These are phyloP conservation scores for Trematosphaeria pertusa DNA, from an alignment of 2,329 filamentous ascomycete genomes.

Conservation along the genomic window DNA sequence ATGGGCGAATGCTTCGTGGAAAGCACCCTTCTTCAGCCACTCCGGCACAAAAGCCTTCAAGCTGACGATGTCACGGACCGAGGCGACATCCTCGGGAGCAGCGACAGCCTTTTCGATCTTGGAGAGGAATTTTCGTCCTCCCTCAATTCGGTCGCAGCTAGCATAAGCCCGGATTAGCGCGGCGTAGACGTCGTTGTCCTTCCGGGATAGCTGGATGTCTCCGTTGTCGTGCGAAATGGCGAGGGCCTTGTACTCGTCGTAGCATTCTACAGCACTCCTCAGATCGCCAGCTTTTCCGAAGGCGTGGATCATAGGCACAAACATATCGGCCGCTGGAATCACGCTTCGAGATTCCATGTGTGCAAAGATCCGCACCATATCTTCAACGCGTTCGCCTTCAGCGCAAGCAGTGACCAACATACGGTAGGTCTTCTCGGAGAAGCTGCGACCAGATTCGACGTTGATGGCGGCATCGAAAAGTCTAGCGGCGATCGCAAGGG, in stretches of 20 bases:
- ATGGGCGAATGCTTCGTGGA: constrained; percentile 76
- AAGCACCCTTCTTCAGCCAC: constrained; percentile 72
- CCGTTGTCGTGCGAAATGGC: constrained; percentile 86
- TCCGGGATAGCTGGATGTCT: constrained; percentile 69
- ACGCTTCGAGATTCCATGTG: constrained; percentile 86
- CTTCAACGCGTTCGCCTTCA: constrained; percentile 76
- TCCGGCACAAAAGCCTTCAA: constrained; percentile 79
- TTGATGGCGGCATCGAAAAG: constrained; percentile 80
- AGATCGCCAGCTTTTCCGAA: constrained; percentile 84
- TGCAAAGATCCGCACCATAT: constrained; percentile 89
- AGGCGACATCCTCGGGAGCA: constrained; percentile 58
- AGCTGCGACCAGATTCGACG: constrained; percentile 65
- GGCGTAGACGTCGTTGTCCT: constrained; percentile 87
- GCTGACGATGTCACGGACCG: constrained; percentile 75
- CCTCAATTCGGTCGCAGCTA: constrained; percentile 77
- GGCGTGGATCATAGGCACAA: constrained; percentile 93
- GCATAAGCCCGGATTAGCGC: constrained; percentile 91
- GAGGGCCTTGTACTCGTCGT: constrained; percentile 89
- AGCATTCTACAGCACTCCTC: constrained; percentile 88
- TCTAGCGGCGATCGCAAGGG: constrained; percentile 82
- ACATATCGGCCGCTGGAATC: constrained; percentile 79
- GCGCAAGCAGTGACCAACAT: constrained; percentile 88
- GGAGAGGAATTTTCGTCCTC: constrained; percentile 83
- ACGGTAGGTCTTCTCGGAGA: constrained; percentile 84
- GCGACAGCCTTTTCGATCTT: constrained; percentile 71